Conservation (phyloP, 192 early-diverging fungal species). For the Backusella liffmaniae region DNA sequence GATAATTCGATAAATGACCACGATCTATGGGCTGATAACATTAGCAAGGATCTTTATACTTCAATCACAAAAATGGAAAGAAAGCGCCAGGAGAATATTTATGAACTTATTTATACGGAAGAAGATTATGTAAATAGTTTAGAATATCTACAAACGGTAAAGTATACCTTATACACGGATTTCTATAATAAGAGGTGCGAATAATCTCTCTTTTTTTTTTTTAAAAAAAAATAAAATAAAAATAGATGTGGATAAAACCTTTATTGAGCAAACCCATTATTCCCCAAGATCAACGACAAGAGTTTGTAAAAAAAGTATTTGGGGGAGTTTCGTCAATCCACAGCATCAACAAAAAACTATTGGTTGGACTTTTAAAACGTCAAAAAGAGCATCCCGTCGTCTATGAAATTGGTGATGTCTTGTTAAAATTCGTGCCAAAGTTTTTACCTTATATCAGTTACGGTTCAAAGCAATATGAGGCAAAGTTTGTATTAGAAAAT, state of each 20-base stretch:
- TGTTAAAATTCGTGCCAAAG: constrained; percentile 55
- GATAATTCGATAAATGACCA: constrained; percentile 29
- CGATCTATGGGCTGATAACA: constrained; percentile 80
- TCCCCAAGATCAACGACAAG: constrained; percentile 52
- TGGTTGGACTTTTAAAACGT: constrained; percentile 49
- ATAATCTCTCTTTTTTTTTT: not conserved
- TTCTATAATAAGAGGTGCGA: not conserved
- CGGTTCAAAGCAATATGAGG: constrained; percentile 81
- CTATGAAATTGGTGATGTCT: constrained; percentile 71
- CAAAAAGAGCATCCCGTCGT: constrained; percentile 62
- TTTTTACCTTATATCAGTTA: constrained; percentile 82
- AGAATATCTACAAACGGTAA: constrained; percentile 61
- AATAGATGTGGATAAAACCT: constrained; percentile 64
- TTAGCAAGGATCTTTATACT: constrained; percentile 70
- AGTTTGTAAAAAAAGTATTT: constrained; percentile 79
- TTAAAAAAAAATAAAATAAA: not conserved
- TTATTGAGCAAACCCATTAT: constrained; percentile 65
- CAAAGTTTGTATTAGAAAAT: constrained; percentile 80
- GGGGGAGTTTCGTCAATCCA: constrained; percentile 67
- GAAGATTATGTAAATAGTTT: constrained; percentile 77
- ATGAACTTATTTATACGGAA: constrained; percentile 80
- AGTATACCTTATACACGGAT: not conserved
- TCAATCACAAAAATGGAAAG: constrained; percentile 66
- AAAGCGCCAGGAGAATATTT: constrained; percentile 81
- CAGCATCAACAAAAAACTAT: constrained; percentile 52